Evolutionary conservation across 2,329 filamentous ascomycete species (phyloP), one percentile per base, ranked within the genome.

Genomic region (Colletotrichum tropicicola): DNA sequence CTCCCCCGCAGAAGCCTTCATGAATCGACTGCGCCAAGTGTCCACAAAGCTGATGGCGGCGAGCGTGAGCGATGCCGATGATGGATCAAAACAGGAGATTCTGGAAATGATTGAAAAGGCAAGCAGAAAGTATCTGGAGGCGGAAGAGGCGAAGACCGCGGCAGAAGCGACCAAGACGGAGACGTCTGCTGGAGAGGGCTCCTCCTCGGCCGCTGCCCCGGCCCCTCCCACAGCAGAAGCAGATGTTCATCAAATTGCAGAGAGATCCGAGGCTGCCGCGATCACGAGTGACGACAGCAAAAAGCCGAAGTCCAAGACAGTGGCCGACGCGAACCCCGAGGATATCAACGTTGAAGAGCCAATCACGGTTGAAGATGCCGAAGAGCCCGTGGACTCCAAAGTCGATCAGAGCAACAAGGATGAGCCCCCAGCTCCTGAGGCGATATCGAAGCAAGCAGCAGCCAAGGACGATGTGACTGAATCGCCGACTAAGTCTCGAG

Each of bases 31-130:
- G 15, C 78, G 75, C 21, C 74, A 72, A 12, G 76, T 83, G 6
- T 81, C 82, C 2, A 71, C 73, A 5, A 81, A 78, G 52, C 72
- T 88, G 13, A 79, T 83, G 75, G 73, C 73, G 75, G 73, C 73
- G 2, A 70, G 79, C 23, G 64, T 80, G 3, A 32, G 43, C 21
- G 52, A 65, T 9, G 45, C 47, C 9, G 79, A 27, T 77, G 75
- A 59, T 52, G 70, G 60, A 6, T 70, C 78, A 0, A 82, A 84
- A 37, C 79, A 83, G 59, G 82, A 85, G 7, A 79, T 83, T 4
- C 70, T 88, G 19, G 80, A 85, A 7, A 76, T 79, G 17, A 84
- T 89, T 32, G 80, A 83, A 61, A 78, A 77, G 37, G 87, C 85
- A 3, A 81, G 85, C 0, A 79, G 77, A 47, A 82, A 83, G 59